Evolutionary conservation across 2,329 filamentous ascomycete species (phyloP).

Genomic region (Apiospora marii): DNA sequence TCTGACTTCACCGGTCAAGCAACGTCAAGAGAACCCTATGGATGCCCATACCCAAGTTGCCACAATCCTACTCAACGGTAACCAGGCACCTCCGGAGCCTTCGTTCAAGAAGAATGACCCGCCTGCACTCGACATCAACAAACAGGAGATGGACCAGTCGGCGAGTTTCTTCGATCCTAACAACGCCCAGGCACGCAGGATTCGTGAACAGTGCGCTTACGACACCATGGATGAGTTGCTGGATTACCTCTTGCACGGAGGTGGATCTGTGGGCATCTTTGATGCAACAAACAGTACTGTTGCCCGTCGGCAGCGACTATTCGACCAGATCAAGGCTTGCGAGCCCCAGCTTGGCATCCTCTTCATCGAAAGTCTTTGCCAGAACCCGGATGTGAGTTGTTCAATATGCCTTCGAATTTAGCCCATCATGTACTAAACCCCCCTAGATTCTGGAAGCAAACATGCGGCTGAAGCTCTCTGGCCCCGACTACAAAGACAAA

Average conservation of each 20-base stretch:
- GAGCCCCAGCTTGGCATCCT: slow-evolving; percentile 90
- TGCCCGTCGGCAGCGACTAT: slow-evolving; percentile 81
- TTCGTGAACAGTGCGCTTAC: slow-evolving; percentile 91
- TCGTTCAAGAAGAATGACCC: slow-evolving; percentile 49
- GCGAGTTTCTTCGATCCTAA: slow-evolving; percentile 93
- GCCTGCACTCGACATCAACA: slow-evolving; percentile 47
- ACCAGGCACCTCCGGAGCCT: slow-evolving; percentile 41
- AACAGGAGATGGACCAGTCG: slow-evolving; percentile 76
- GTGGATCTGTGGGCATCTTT: slow-evolving; percentile 91
- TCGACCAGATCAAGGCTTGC: slow-evolving; percentile 80
- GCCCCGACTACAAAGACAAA: slow-evolving; percentile 94
- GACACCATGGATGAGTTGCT: slow-evolving; percentile 92
- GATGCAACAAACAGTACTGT: slow-evolving; percentile 98
- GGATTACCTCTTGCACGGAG: slow-evolving; percentile 83
- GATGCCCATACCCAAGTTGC: slow-evolving; percentile 61
- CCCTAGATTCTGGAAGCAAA: slow-evolving; percentile 86
- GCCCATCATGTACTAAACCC: neutral
- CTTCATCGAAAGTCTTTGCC: slow-evolving; percentile 94
- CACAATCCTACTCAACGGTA: slow-evolving; percentile 64
- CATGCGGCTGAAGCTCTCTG: slow-evolving; percentile 95
- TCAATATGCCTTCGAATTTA: neutral
- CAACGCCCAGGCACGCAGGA: slow-evolving; percentile 80
- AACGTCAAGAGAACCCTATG: slow-evolving; percentile 41
- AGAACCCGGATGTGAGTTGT: slow-evolving; percentile 70
- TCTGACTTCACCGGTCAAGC: slow-evolving; percentile 47